Percentiles rank a stretch among this genome's conserved stretches.
Conservation (phyloP, 345 rosid species). For the Balakata baccata region DNA sequence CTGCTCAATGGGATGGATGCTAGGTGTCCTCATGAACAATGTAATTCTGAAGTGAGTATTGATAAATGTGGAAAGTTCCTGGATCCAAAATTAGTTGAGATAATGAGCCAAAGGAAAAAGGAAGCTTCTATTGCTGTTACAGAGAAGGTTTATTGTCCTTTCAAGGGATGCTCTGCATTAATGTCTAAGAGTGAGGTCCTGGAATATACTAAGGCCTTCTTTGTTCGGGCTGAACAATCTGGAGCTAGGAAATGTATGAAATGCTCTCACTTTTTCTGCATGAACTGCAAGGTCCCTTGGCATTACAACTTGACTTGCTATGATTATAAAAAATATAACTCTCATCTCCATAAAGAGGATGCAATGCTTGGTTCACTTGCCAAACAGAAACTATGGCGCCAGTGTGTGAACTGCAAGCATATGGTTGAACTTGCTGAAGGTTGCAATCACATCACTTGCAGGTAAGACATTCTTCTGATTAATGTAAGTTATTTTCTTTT, state of each 20-base stretch:
- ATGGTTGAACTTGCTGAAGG: constrained; percentile 52
- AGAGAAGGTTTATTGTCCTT: constrained; percentile 75
- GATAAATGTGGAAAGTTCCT: constrained; percentile 50
- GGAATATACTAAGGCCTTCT: constrained; percentile 34
- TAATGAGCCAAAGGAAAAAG: constrained; percentile 50
- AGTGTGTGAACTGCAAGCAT: constrained; percentile 45
- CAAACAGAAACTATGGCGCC: constrained; percentile 41
- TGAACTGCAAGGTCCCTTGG: constrained; percentile 74
- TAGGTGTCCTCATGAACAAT: constrained; percentile 64
- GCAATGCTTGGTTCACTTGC: constrained; percentile 42
- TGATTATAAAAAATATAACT: constrained; percentile 43
- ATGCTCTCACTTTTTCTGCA: constrained; percentile 53
- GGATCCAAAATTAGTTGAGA: constrained; percentile 58
- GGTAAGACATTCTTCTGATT: constrained; percentile 30
- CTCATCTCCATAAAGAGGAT: constrained; percentile 40
- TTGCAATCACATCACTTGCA: constrained; percentile 62
- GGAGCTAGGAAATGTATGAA: constrained; percentile 64
- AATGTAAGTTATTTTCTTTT: neutral
- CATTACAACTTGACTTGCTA: constrained; percentile 47
- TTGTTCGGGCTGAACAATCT: constrained; percentile 25
- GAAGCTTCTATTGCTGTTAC: constrained; percentile 57
- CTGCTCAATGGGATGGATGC: constrained; percentile 57
- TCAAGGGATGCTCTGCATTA: constrained; percentile 67
- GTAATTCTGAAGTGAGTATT: constrained; percentile 52
- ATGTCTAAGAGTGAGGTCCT: constrained; percentile 55